Percentiles rank a stretch among this genome's conserved stretches.
Conservation (phyloP, 2,329 filamentous ascomycete genomes). For the Rhytidhysteron rufulum region DNA sequence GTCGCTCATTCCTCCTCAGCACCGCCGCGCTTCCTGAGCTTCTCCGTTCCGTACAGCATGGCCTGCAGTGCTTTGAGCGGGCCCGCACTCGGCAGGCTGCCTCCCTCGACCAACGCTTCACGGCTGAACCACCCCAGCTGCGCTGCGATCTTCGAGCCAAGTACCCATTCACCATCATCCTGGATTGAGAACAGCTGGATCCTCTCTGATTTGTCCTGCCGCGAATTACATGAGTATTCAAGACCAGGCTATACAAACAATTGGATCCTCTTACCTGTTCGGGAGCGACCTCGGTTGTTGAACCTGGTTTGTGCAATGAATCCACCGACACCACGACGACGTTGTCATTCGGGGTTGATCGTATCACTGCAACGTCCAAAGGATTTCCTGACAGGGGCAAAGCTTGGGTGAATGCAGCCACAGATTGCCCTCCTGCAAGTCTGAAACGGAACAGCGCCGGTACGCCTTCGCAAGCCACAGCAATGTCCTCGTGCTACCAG, state of each 20-base stretch:
- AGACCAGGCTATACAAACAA: constrained; percentile 4
- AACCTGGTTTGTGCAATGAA: constrained; percentile 48
- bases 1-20: constrained; percentile 26
- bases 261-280: constrained; percentile 22
- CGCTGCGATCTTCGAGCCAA: constrained; percentile 12
- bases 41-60: constrained; percentile 46
- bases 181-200: constrained; percentile 23
- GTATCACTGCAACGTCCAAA: constrained; percentile 50
- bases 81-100: constrained; percentile 5
- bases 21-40: constrained; percentile 47
- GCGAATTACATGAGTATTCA: constrained; percentile 9
- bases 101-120: neutral
- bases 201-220: constrained; percentile 13
- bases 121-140: constrained; percentile 17
- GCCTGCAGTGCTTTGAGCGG: constrained; percentile 34
- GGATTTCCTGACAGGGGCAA: constrained; percentile 62
- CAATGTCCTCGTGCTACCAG: constrained; percentile 18
- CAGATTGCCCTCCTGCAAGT: constrained; percentile 49
- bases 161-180: constrained; percentile 19
- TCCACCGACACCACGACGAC: constrained; percentile 51
- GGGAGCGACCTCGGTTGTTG: constrained; percentile 39
- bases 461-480: constrained; percentile 42
- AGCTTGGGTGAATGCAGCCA: constrained; percentile 33
- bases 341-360: constrained; percentile 6
- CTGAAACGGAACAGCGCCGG: constrained; percentile 64